Base-by-base conservation (phyloP, 1,284 basidiomycete genomes). In the Fistulina hepatica region DNA sequence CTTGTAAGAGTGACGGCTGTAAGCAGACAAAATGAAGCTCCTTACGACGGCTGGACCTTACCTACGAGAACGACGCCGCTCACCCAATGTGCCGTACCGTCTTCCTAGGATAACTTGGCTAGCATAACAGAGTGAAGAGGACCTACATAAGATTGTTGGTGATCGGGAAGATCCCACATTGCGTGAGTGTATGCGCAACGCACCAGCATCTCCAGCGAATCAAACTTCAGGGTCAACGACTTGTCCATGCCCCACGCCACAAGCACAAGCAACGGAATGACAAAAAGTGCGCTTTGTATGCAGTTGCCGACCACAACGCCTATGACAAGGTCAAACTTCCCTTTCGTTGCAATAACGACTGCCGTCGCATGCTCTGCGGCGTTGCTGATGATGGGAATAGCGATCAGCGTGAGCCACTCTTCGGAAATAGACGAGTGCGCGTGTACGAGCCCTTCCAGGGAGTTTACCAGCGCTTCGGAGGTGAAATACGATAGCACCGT, bases 271-370 rank as follows among this genome's bases (percentile, higher is more conserved):
- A 77, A 49, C 2, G 77, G 77, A 27, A 81, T 66, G 36, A 81
- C 69, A 53, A 80, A 74, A 21, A 79, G 57, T 20, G 75, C 70
- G 36, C 81, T 79, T 54, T 81, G 78, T 42, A 81, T 78, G 36
- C 73, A 76, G 20, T 69, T 72, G 3, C 76, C 77, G 21, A 81
- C 70, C 3, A 77, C 76, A 31, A 79, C 75, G 12, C 64, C 66
- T 61, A 77, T 69, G 21, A 64, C 60, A 34, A 70, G 52, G 57
- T 71, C 64, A 54, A 73, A 62, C 52, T 69, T 62, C 42, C 68
- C 59, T 55, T 79, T 79, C 44, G 66, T 59, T 0, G 76, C 75
- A 13, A 81, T 76, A 6, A 73, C 71, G 39, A 81, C 75, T 11
- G 76, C 75, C 0, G 76, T 76, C 34, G 72, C 65, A 50, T 79